A percentile compares a stretch with the other conserved stretches of the same genome.
These are phyloP conservation scores for Rhodotorula toruloides DNA, from an alignment of 768 basidiomycete genomes.

Conservation along the genomic window DNA sequence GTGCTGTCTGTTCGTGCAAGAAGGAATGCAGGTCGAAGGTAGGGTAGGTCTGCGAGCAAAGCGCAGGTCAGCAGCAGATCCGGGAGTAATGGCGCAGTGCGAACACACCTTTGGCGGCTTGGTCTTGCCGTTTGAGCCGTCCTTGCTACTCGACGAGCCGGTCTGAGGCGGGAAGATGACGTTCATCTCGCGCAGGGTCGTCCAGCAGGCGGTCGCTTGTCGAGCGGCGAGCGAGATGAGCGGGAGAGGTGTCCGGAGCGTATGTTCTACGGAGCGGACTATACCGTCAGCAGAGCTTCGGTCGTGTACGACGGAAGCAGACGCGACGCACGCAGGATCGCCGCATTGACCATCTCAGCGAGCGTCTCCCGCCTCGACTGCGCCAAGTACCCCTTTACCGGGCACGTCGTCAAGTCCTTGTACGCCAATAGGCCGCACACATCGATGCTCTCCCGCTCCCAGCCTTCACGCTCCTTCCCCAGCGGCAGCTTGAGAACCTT, in stretches of 20 bases:
- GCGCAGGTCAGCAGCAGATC: not conserved
- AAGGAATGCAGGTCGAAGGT: constrained; percentile 17
- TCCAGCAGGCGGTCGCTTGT: constrained; percentile 19
- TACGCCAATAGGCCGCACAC: constrained; percentile 80
- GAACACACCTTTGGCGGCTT: constrained; percentile 10
- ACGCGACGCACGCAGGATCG: constrained; percentile 67
- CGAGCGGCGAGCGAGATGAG: constrained; percentile 26
- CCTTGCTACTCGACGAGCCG: not conserved
- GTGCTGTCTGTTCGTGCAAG: constrained; percentile 7
- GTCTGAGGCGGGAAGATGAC: constrained; percentile 22
- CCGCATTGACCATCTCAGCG: constrained; percentile 80
- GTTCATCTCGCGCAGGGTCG: constrained; percentile 26
- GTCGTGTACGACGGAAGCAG: not conserved
- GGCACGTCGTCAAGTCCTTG: constrained; percentile 67
- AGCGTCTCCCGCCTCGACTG: constrained; percentile 72
- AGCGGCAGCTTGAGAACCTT: constrained; percentile 58
- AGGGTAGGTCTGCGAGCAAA: constrained; percentile 4
- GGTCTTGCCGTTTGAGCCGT: constrained; percentile 4
- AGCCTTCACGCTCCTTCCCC: constrained; percentile 57
- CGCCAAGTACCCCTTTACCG: constrained; percentile 67
- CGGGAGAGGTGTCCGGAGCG: constrained; percentile 19
- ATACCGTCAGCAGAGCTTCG: too few relatives aligned
- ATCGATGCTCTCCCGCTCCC: constrained; percentile 64
- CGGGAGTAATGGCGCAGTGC: not conserved
- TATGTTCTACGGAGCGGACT: constrained; percentile 8